These are phyloP conservation scores for Angomonas ambiguus DNA, from an alignment of 208 protist species.

Conservation along the genomic window DNA sequence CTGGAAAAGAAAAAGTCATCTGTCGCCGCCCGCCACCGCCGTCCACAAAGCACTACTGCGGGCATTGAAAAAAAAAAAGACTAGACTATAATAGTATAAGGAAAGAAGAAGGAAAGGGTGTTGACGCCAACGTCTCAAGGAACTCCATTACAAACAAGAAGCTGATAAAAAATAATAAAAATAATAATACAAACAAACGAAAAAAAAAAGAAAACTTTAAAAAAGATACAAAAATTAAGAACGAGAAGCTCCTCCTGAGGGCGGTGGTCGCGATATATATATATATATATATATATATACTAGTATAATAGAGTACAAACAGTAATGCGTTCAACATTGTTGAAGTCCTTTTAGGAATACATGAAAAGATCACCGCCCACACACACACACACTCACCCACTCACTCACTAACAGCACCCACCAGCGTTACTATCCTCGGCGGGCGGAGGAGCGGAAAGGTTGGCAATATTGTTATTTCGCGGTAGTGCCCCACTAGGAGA, in stretches of 20 bases:
- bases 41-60: conserved; percentile 59
- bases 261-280: too few relatives aligned
- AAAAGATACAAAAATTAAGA: too few relatives aligned
- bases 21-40: conserved; percentile 61
- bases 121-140: not conserved
- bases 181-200: conserved; percentile 6
- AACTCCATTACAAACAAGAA: conserved; percentile 13
- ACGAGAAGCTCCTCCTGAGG: too few relatives aligned
- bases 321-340: too few relatives aligned
- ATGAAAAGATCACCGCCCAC: not conserved
- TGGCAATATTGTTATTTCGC: conserved; percentile 1
- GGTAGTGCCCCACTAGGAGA: conserved; percentile 8
- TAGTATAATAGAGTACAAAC: too few relatives aligned
- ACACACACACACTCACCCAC: too few relatives aligned
- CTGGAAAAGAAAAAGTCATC: conserved; percentile 79
- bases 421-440: conserved; percentile 7
- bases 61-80: conserved; percentile 39
- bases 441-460: not conserved
- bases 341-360: too few relatives aligned
- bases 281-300: too few relatives aligned
- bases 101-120: not conserved
- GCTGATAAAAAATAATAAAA: conserved; percentile 9
- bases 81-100: not conserved
- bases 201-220: conserved; percentile 3
- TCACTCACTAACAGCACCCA: not conserved